Evolutionary conservation across 176 grass and related monocot genomes (phyloP).

Genomic region (Oropetium thomaeum): DNA sequence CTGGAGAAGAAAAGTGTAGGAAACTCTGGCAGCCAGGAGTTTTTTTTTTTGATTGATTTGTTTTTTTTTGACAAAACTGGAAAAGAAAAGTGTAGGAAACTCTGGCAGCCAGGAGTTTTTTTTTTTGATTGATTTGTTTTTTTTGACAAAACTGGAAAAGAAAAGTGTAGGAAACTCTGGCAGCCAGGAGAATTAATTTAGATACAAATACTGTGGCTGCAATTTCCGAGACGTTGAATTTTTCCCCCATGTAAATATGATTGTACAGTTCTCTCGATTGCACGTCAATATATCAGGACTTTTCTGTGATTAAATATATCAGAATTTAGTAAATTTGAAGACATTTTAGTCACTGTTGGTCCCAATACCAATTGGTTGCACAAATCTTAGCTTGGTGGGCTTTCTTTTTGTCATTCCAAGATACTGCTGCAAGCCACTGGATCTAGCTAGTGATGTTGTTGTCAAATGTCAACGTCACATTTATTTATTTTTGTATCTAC

Average conservation of each 20-base stretch:
- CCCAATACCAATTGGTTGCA: background rate
- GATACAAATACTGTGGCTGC: background rate
- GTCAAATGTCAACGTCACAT: background rate
- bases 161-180: background rate
- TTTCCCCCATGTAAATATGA: too few relatives aligned
- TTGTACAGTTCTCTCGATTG: constrained; percentile 15
- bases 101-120: too few relatives aligned
- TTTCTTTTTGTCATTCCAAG: background rate
- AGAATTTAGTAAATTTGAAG: background rate
- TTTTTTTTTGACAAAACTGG: background rate
- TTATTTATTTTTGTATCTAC: background rate
- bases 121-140: too few relatives aligned
- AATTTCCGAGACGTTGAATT: background rate
- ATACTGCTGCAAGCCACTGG: background rate
- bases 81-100: background rate
- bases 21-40: background rate
- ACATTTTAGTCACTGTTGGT: constrained; percentile 26
- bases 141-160: background rate
- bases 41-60: too few relatives aligned
- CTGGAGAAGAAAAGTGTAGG: background rate
- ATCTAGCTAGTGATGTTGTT: background rate
- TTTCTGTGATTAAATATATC: too few relatives aligned
- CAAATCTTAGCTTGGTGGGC: background rate
- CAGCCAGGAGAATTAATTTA: background rate
- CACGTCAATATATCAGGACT: background rate